Percentiles rank a stretch among this genome's conserved stretches.
phyloP scores from a whole-genome alignment of 257 asterid species.

The Salvia rosmarinus region DNA sequence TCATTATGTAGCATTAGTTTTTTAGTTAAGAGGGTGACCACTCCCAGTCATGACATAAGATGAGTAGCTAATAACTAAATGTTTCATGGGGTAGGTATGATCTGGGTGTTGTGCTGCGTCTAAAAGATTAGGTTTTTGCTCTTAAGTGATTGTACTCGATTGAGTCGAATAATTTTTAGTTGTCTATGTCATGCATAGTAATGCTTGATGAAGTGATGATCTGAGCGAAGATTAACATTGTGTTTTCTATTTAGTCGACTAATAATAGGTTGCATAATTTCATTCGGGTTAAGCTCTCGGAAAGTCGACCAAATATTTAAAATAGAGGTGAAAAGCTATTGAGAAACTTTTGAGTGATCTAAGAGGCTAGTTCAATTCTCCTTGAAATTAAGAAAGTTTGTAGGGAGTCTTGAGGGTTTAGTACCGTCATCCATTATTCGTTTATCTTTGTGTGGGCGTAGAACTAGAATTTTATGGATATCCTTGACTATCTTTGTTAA shows the following conservation, averaged over 20 bases:
- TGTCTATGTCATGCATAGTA: constrained; percentile 15
- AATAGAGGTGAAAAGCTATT: constrained; percentile 1
- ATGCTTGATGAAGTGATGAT: constrained; percentile 13
- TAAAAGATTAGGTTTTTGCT: constrained; percentile 18
- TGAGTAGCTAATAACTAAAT: constrained; percentile 19
- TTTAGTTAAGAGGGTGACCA: neutral
- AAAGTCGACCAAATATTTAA: constrained; percentile 31
- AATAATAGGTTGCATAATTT: constrained; percentile 25
- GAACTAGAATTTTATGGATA: no score
- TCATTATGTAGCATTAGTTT: constrained; percentile 26
- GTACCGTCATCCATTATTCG: no score
- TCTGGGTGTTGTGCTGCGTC: constrained; percentile 30
- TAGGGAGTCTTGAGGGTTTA: no score
- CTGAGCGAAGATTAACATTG: neutral
- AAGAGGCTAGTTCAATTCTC: neutral
- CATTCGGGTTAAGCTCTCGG: constrained; percentile 16
- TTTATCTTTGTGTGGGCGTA: no score
- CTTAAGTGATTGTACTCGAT: neutral
- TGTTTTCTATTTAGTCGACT: constrained; percentile 32
- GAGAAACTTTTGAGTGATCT: constrained; percentile 14
- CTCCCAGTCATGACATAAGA: constrained; percentile 12
- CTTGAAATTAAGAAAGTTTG: no score
- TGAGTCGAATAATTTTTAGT: constrained; percentile 22
- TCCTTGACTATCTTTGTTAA: no score
- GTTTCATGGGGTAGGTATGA: constrained; percentile 27